Evolutionary conservation across 768 basidiomycete species (phyloP), one percentile per base, ranked within the genome.

Genomic region (Podaxis sp.): DNA sequence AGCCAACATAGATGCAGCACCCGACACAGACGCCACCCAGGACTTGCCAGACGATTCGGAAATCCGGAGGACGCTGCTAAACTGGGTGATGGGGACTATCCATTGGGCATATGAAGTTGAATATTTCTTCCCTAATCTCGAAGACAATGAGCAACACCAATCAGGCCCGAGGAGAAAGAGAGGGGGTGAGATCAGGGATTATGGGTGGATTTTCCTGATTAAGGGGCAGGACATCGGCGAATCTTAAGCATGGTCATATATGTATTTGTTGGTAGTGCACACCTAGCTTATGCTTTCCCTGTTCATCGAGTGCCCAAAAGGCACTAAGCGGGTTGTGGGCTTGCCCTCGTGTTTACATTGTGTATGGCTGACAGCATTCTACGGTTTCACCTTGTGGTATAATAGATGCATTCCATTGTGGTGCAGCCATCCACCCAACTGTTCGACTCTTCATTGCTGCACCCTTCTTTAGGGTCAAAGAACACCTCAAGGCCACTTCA

Each of bases 101-200:
- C 61, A 63, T 40, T 63, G 61, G 61, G 61, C 54, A 1, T 63
- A 63, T 42, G 61, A 63, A 49, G 61, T 56, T 24, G 54, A 63
- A n/a, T 63, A 63, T 57, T 63, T 63, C 48, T 36, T 36, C 12
- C 61, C 61, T 13, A 28, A 40, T 38, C 22, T 52, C 19, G 48
- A 51, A 7, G 30, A 40, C 17, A 28, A 39, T 17, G 11, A 8
- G 22, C 33, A 55, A 24, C 38, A 42, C n/a, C 54, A 19, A 19
- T 40, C 38, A 33, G 33, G 53, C 8, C 12, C 22, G 33, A 55
- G 44, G 6, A 55, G 40, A 4, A 62, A 56, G 19, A 46, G 61
- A 48, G 61, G 61, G 15, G 48, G 61, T 6, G 61, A 63, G 9
- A 26, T 63, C 6, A 56, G 61, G 26, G 61, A 63, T 49, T 63